These are phyloP conservation scores for Lomentospora prolificans DNA, from an alignment of 2,329 filamentous ascomycete species.

Conservation along the genomic window DNA sequence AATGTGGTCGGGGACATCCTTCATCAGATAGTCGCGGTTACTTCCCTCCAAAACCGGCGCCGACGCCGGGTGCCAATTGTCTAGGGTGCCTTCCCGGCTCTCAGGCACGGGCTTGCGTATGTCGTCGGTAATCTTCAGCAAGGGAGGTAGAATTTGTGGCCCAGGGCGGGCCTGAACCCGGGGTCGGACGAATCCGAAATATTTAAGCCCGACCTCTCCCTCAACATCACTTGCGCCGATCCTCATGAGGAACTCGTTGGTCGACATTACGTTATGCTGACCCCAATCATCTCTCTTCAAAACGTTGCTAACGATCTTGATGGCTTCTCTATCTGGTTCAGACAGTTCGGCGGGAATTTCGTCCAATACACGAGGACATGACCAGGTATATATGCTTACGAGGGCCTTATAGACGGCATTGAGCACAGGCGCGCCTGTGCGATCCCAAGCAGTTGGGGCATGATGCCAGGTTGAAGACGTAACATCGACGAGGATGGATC, in stretches of 20 bases:
- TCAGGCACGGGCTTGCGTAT: conserved; percentile 5
- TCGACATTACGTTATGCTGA: conserved; percentile 33
- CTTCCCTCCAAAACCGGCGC: conserved; percentile 9
- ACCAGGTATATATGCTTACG: conserved; percentile 37
- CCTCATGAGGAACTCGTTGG: conserved; percentile 38
- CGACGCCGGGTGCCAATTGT: conserved; percentile 10
- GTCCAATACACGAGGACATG: conserved; percentile 34
- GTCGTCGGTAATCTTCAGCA: conserved; percentile 8
- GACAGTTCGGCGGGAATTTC: conserved; percentile 28
- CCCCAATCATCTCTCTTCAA: conserved; percentile 38
- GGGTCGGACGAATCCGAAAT: conserved; percentile 6
- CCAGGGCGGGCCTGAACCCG: conserved; percentile 6
- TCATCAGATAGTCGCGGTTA: conserved; percentile 3
- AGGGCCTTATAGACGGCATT: conserved; percentile 41
- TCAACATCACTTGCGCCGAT: conserved; percentile 30
- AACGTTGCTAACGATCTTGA: conserved; percentile 33
- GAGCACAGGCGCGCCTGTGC: conserved; percentile 18
- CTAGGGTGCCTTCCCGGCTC: conserved; percentile 5
- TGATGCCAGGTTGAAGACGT: conserved; percentile 18
- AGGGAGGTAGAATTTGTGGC: conserved; percentile 2
- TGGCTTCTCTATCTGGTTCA: conserved; percentile 34
- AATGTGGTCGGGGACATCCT: conserved; percentile 9
- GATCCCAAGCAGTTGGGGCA: conserved; percentile 7
- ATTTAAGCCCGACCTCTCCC: neutral
- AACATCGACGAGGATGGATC: conserved; percentile 40